Evolutionary conservation across 2,329 filamentous ascomycete genomes (phyloP).

Genomic region (Emmonsiellopsis sp.): DNA sequence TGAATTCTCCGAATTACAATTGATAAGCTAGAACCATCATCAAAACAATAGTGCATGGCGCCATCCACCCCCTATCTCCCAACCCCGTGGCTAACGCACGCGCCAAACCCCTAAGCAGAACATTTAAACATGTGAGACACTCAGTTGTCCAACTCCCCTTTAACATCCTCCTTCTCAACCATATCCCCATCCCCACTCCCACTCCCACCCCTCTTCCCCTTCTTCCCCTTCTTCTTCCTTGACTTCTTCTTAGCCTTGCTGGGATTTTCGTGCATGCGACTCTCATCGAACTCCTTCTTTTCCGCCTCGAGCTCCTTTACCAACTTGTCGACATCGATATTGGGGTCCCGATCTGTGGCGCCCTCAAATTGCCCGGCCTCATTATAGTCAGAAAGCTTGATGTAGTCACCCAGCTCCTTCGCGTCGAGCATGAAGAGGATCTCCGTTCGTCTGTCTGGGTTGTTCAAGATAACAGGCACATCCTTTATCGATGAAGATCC

Average conservation of each 20-base stretch:
- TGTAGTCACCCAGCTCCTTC: not conserved
- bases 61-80: no score
- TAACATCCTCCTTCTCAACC: not conserved
- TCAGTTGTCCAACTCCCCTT: no score
- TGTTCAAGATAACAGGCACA: not conserved
- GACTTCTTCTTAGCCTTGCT: not conserved
- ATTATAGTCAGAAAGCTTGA: slow-evolving; percentile 9
- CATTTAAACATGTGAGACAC: no score
- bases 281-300: not conserved
- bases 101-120: no score
- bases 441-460: not conserved
- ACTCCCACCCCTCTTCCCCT: not conserved
- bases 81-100: no score
- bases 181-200: not conserved
- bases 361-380: not conserved
- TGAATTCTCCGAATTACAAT: no score
- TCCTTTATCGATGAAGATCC: slow-evolving; percentile 10
- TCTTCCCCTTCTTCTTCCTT: slow-evolving; percentile 2
- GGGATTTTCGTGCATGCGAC: not conserved
- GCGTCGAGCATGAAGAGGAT: slow-evolving; percentile 15
- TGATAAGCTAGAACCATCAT: no score
- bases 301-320: not conserved
- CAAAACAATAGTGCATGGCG: no score
- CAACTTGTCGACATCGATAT: not conserved
- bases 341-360: not conserved